phyloP scores from a whole-genome alignment of 2,329 filamentous ascomycete species.

The Aureobasidium lini region DNA sequence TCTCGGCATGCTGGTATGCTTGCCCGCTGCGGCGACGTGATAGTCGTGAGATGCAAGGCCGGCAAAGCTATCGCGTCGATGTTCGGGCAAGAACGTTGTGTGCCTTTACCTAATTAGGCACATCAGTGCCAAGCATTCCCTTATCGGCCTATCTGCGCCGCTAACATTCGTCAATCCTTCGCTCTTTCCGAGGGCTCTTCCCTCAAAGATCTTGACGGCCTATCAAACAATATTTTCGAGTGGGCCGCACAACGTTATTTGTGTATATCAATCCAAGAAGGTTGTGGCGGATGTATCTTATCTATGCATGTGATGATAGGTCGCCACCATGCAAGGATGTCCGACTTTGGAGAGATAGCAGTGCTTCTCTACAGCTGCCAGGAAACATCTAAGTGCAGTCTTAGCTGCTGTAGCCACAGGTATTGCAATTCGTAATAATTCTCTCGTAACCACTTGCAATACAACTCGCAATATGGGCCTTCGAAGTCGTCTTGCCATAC shows the following conservation, averaged over 20 bases:
- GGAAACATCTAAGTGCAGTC: not conserved
- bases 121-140: not conserved
- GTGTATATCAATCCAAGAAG: not conserved
- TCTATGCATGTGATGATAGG: not conserved
- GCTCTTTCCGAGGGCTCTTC: not conserved
- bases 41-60: not conserved
- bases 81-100: not conserved
- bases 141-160: not conserved
- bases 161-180: not conserved
- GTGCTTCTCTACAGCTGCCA: not conserved
- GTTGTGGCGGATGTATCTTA: not conserved
- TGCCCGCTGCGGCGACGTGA: not conserved
- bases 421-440: not conserved
- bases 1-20: not conserved
- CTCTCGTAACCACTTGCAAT: not conserved
- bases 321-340: not conserved
- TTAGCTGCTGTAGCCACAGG: not conserved
- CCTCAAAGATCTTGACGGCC: not conserved
- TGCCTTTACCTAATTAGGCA: not conserved
- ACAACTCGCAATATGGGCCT: conserved; percentile 12
- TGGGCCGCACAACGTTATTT: not conserved
- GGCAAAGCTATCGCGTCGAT: not conserved
- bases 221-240: not conserved
- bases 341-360: not conserved
- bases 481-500: conserved; percentile 15